phyloP scores from a whole-genome alignment of 1,284 basidiomycete genomes.

The Golubevia pallescens region DNA sequence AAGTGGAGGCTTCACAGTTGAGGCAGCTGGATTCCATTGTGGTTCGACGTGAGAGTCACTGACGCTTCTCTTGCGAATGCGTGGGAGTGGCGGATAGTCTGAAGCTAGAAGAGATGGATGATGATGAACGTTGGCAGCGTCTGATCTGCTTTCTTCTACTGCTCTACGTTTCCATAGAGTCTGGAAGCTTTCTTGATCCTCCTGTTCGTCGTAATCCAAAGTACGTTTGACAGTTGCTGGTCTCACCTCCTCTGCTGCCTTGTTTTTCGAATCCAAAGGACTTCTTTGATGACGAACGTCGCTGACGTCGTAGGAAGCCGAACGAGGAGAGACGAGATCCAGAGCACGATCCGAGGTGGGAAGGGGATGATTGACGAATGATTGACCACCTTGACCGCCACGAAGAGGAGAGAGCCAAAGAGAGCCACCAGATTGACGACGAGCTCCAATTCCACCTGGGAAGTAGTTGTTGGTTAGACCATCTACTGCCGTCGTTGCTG shows the following conservation, averaged over 20 bases:
- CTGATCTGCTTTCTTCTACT: background rate
- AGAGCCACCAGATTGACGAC: background rate
- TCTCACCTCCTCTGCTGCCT: background rate
- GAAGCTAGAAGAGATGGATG: background rate
- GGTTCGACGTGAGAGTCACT: background rate
- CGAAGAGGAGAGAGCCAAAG: background rate
- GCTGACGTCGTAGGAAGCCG: background rate
- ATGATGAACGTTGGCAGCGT: background rate
- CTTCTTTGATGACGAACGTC: background rate
- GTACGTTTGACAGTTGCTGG: background rate
- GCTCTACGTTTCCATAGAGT: background rate
- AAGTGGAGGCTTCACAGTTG: too few relatives aligned
- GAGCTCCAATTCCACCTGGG: background rate
- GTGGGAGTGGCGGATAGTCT: background rate
- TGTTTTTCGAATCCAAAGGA: background rate
- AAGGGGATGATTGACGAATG: background rate
- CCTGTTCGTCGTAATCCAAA: background rate
- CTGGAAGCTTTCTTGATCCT: background rate
- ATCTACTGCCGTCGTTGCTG: background rate
- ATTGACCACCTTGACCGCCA: background rate
- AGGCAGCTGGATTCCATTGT: background rate
- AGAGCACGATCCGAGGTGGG: background rate
- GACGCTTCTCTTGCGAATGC: background rate
- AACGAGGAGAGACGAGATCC: background rate
- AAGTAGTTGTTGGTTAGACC: background rate